Conservation (phyloP, 2,329 filamentous ascomycete species). For the Aspergillus melleus region DNA sequence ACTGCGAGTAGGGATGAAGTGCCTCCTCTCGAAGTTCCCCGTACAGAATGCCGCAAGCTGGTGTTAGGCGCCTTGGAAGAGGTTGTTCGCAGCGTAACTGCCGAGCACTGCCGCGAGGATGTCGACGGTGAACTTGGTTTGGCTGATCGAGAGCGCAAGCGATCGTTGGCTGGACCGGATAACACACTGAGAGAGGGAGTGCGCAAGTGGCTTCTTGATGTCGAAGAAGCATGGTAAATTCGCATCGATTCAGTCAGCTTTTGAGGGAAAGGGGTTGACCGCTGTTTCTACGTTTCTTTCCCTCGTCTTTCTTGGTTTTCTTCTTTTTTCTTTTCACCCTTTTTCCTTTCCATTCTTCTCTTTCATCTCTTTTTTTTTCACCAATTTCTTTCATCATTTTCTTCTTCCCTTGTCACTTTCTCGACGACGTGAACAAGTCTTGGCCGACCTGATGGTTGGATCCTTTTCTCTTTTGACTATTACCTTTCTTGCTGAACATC, state of each 20-base stretch:
- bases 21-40: conserved; percentile 46
- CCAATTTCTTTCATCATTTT: neutral
- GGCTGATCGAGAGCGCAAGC: conserved; percentile 35
- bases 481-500: conserved; percentile 8
- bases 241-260: neutral
- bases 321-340: neutral
- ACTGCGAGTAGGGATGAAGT: conserved; percentile 27
- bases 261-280: neutral
- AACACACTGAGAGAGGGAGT: conserved; percentile 59
- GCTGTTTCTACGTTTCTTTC: neutral
- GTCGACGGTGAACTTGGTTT: conserved; percentile 31
- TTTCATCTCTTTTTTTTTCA: neutral
- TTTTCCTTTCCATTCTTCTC: neutral
- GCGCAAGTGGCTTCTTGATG: conserved; percentile 55
- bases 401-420: neutral
- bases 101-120: conserved; percentile 46
- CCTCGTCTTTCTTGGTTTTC: neutral
- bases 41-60: conserved; percentile 54
- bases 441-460: neutral
- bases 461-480: neutral
- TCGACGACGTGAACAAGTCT: neutral
- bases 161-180: conserved; percentile 39
- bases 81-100: conserved; percentile 56
- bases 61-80: conserved; percentile 59
- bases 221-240: conserved; percentile 46